phyloP scores from a whole-genome alignment of 768 basidiomycete genomes.

The Hypholoma fasciculare region DNA sequence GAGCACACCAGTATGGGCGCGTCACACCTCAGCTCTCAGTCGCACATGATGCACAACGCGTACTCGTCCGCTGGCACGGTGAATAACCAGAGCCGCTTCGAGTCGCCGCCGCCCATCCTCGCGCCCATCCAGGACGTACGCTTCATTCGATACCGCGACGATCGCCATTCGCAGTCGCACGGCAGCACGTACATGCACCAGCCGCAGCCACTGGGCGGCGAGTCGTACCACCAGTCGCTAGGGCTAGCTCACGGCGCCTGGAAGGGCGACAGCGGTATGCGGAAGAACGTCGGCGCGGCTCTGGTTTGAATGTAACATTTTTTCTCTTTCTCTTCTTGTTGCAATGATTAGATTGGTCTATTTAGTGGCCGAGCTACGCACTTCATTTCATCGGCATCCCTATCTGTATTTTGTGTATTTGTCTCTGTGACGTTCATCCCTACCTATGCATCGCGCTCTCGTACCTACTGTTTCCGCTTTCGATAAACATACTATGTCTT shows the following conservation, averaged over 20 bases:
- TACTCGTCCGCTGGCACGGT: slow-evolving; percentile 4
- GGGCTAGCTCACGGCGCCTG: slow-evolving; percentile 40
- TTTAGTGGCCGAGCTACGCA: background rate
- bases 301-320: slow-evolving; percentile 27
- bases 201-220: background rate
- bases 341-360: background rate
- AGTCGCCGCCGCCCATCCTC: slow-evolving; percentile 54
- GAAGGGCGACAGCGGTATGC: slow-evolving; percentile 46
- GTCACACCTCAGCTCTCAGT: slow-evolving; percentile 10
- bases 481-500: slow-evolving; percentile 4
- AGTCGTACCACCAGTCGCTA: slow-evolving; percentile 37
- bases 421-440: background rate
- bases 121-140: slow-evolving; percentile 54
- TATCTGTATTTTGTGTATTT: too few relatives aligned
- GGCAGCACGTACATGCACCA: slow-evolving; percentile 39
- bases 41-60: slow-evolving; percentile 10
- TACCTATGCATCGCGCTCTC: background rate
- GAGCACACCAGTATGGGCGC: slow-evolving; percentile 24
- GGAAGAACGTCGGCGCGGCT: slow-evolving; percentile 41
- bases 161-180: slow-evolving; percentile 26
- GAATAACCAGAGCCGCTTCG: slow-evolving; percentile 28
- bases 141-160: slow-evolving; percentile 30
- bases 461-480: background rate
- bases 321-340: slow-evolving; percentile 7
- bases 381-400: too few relatives aligned